Evolutionary conservation across 2,329 filamentous ascomycete species (phyloP), one percentile per base, ranked within the genome.

Genomic region (Verticillium longisporum): DNA sequence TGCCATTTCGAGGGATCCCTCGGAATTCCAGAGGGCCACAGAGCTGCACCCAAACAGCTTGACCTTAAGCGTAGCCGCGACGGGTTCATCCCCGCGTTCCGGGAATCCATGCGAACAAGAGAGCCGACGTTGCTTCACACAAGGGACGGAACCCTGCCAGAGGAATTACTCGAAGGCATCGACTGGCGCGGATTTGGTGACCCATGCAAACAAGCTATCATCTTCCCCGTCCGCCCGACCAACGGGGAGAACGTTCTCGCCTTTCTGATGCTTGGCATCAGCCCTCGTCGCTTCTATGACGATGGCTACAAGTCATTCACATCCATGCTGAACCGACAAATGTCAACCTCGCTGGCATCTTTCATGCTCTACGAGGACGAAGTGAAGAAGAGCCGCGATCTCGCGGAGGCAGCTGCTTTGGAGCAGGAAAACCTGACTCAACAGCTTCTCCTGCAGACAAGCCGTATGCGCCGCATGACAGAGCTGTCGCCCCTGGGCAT

Each of bases 361-460:
- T 83, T 87, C 0, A 85, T 88, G 0, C 73, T 89, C 0, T 87
- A 87, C 58, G 85, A 88, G 68, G 85, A 88, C 62, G 86, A 88
- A 64, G 86, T 87, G 6, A 76, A 80, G 18, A 76, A 83, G 58
- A 82, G 68, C 6, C 62, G 70, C 2, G 71, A 75, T 32, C 72
- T 70, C 0, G 73, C 69, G 2, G 74, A 75, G 56, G 68, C 71
- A 0, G 73, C 73, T 0, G 72, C 72, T 1, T 45, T 75, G 2
- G 70, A 75, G 33, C 69, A 71, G 45, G 70, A 74, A 53, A 68
- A 70, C 18, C 63, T 75, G 0, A 70, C 71, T 0, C 70, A 75
- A 21, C 68, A 75, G 53, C 61, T 75, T 0, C 66, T 70, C n/a
- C 61, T 75, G 2, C 73, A 75, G 60, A 72, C 72, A 3, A 74